A percentile compares a stretch with the other conserved stretches of the same genome.
Evolutionary conservation across 805 yeast genomes (phyloP).

Genomic region (Myxozyma sirexii): DNA sequence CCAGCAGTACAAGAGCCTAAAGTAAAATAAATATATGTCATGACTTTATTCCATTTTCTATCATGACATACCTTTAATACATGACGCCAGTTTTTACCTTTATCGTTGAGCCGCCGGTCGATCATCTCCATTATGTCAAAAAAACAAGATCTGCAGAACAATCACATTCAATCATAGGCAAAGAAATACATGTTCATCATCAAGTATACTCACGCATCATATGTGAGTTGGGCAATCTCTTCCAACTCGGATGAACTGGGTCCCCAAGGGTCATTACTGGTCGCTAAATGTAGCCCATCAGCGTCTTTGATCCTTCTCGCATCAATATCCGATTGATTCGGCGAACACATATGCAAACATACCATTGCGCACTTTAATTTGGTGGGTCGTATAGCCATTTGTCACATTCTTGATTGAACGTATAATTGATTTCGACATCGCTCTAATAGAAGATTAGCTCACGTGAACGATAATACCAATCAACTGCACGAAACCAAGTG

Average conservation of each 20-base stretch:
- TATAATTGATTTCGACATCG: constrained; percentile 30
- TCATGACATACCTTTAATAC: constrained; percentile 60
- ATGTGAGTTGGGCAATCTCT: constrained; percentile 75
- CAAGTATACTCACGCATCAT: constrained; percentile 49
- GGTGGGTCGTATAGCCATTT: constrained; percentile 87
- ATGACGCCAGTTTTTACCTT: constrained; percentile 97
- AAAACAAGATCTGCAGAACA: constrained; percentile 51
- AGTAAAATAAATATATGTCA: not conserved
- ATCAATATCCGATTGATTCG: too few relatives aligned
- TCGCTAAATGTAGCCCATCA: constrained; percentile 51
- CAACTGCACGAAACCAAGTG: too few relatives aligned
- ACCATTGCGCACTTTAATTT: constrained; percentile 78
- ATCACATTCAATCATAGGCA: too few relatives aligned
- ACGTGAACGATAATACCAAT: too few relatives aligned
- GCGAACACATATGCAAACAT: constrained; percentile 11
- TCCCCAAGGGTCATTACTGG: constrained; percentile 82
- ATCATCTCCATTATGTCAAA: constrained; percentile 91
- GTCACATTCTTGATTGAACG: constrained; percentile 66
- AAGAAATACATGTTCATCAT: too few relatives aligned
- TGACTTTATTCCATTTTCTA: not conserved
- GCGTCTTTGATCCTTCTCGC: too few relatives aligned
- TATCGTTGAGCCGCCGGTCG: constrained; percentile 88
- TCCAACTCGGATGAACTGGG: constrained; percentile 83
- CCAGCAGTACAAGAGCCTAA: constrained; percentile 74
- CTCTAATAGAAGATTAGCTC: too few relatives aligned